phyloP scores from a whole-genome alignment of 228 moss, liverwort and hornwort genomes.

The Sphagnum magellanicum region DNA sequence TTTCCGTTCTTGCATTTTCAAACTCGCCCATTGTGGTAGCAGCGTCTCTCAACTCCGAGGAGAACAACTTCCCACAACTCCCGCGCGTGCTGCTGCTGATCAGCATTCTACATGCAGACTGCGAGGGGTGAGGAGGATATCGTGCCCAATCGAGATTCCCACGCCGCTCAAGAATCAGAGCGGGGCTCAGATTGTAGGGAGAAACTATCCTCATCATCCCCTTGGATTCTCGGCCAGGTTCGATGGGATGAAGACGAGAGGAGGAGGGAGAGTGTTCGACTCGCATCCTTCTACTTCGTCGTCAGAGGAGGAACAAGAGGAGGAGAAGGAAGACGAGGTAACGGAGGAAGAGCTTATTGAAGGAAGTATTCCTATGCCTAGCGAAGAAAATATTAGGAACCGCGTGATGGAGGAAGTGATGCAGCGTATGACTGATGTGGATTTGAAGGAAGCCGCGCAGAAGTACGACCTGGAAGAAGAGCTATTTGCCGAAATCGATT shows the following conservation, averaged over 20 bases:
- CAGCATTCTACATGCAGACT: no score
- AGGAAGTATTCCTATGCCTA: conserved; percentile 9
- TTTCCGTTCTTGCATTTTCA: no score
- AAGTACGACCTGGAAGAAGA: conserved; percentile 80
- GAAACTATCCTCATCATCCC: no score
- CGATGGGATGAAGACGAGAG: not conserved
- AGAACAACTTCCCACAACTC: no score
- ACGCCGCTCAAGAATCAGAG: no score
- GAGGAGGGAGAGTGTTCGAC: conserved; percentile 4
- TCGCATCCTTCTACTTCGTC: conserved; percentile 24
- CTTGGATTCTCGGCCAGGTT: no score
- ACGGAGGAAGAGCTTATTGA: conserved; percentile 7
- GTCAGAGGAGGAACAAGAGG: conserved; percentile 12
- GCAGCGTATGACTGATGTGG: conserved; percentile 60
- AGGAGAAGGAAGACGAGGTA: conserved; percentile 8
- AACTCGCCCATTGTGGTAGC: no score
- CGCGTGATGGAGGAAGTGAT: conserved; percentile 60
- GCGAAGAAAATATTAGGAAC: conserved; percentile 17
- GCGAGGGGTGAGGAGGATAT: no score
- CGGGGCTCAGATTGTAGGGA: no score
- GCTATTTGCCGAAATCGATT: conserved; percentile 69
- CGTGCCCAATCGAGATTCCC: no score
- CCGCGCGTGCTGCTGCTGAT: no score
- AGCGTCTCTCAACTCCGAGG: no score
- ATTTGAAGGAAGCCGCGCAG: conserved; percentile 79